Conservation (phyloP, 1,284 basidiomycete species). For the Fomitopsis pinicola region DNA sequence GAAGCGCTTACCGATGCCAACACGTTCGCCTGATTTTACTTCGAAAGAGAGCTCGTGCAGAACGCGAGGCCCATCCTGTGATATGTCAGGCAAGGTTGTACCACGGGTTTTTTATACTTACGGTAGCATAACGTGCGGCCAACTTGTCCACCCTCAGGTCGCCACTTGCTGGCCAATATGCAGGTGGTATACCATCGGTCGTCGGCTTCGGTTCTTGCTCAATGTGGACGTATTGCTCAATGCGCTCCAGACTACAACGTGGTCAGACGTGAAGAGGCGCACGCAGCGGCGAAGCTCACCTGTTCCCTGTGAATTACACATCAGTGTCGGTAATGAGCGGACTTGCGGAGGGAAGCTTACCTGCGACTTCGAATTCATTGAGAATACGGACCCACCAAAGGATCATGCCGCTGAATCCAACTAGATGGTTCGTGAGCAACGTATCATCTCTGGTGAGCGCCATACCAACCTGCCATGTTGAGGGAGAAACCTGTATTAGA, state of each 20-base stretch:
- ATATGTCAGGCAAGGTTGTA: neutral
- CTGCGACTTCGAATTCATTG: conserved; percentile 60
- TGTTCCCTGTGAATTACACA: conserved; percentile 35
- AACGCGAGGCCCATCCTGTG: conserved; percentile 38
- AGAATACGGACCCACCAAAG: conserved; percentile 48
- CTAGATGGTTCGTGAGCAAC: conserved; percentile 18
- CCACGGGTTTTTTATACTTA: conserved; percentile 5
- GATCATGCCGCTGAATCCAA: conserved; percentile 53
- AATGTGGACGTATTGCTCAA: conserved; percentile 65
- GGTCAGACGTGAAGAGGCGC: neutral
- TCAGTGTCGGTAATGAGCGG: conserved; percentile 15
- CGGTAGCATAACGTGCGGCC: conserved; percentile 49
- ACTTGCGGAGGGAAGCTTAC: conserved; percentile 23
- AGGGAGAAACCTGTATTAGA: conserved; percentile 46
- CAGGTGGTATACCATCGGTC: conserved; percentile 53
- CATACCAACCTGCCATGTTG: conserved; percentile 37
- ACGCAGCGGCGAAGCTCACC: conserved; percentile 25
- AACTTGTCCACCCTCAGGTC: conserved; percentile 59
- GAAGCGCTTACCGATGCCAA: conserved; percentile 39
- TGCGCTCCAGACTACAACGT: conserved; percentile 17
- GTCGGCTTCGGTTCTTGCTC: conserved; percentile 63
- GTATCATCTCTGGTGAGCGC: neutral
- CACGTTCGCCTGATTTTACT: conserved; percentile 49
- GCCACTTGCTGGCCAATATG: conserved; percentile 78
- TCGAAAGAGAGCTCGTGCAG: conserved; percentile 45